These are phyloP conservation scores for Discostella stelligera DNA, from an alignment of 352 stramenopile species.

Conservation along the genomic window DNA sequence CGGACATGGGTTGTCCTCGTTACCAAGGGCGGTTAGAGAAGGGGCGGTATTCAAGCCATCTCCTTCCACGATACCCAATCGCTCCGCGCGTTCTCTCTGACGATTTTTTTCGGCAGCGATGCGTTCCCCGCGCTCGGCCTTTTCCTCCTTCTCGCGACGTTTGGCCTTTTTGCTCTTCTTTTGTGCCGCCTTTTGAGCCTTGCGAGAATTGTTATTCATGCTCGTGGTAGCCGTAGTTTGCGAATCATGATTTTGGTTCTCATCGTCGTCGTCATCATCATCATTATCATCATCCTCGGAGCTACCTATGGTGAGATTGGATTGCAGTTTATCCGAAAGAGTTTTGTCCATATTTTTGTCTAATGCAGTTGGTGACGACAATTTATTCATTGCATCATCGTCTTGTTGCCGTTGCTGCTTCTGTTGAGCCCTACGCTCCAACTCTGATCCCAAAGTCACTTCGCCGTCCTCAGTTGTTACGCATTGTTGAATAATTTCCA, in stretches of 20 bases:
- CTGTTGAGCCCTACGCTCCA: slow-evolving; percentile 72
- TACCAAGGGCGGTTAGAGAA: not conserved
- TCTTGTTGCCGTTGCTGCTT: slow-evolving; percentile 11
- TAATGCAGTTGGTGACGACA: not conserved
- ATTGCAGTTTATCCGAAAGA: not conserved
- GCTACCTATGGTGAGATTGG: not conserved
- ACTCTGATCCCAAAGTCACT: slow-evolving; percentile 89
- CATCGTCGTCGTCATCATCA: slow-evolving; percentile 9
- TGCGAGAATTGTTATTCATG: slow-evolving; percentile 20
- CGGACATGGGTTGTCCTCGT: not conserved
- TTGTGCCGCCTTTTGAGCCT: slow-evolving; percentile 58
- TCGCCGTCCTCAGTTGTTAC: slow-evolving; percentile 88
- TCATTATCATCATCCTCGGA: not conserved
- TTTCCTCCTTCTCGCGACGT: slow-evolving; percentile 75
- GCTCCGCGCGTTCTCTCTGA: slow-evolving; percentile 33
- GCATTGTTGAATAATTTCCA: slow-evolving; percentile 91
- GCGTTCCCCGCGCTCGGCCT: slow-evolving; percentile 46
- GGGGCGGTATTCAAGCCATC: not conserved
- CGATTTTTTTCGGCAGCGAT: slow-evolving; percentile 41
- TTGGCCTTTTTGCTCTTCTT: slow-evolving; percentile 77
- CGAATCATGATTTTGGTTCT: not conserved
- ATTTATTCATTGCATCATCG: slow-evolving; percentile 21
- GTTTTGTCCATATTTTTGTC: not conserved
- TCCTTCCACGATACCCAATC: slow-evolving; percentile 19
- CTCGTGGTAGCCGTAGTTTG: not conserved